phyloP scores from a whole-genome alignment of 345 rosid species.

The Pistacia atlantica region DNA sequence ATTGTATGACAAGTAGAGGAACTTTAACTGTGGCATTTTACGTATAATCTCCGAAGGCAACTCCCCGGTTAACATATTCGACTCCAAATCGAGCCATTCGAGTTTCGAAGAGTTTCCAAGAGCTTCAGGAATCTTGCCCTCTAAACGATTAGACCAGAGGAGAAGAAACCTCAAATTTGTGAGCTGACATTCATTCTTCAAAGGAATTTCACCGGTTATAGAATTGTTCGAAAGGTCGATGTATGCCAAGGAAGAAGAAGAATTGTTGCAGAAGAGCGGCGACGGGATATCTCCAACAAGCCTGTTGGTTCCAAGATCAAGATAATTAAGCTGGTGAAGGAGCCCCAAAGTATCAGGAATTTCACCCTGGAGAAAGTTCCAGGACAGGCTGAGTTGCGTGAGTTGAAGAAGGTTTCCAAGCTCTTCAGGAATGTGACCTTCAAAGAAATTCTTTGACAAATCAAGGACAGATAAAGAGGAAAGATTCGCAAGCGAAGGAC shows the following conservation, averaged over 20 bases:
- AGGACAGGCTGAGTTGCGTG: conserved; percentile 58
- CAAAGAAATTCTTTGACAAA: conserved; percentile 69
- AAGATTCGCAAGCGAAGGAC: conserved; percentile 61
- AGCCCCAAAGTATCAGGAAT: conserved; percentile 63
- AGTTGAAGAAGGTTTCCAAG: conserved; percentile 56
- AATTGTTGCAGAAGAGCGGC: conserved; percentile 62
- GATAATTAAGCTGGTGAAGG: conserved; percentile 49
- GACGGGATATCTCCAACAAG: conserved; percentile 60
- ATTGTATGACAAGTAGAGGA: conserved; percentile 83
- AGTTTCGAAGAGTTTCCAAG: conserved; percentile 72
- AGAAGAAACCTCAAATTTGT: conserved; percentile 59
- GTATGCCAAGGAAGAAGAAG: conserved; percentile 57
- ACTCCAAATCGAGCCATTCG: conserved; percentile 82
- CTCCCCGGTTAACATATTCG: conserved; percentile 69
- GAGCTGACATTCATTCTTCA: conserved; percentile 51
- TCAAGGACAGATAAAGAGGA: conserved; percentile 68
- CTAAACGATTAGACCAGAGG: conserved; percentile 78
- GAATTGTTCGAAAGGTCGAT: conserved; percentile 85
- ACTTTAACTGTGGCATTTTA: conserved; percentile 64
- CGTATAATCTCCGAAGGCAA: conserved; percentile 62
- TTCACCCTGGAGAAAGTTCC: conserved; percentile 67
- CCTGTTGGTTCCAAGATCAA: conserved; percentile 61
- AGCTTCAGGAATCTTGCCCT: conserved; percentile 56
- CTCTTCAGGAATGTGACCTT: conserved; percentile 64
- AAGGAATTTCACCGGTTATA: conserved; percentile 60